These are phyloP conservation scores for Cryphonectria radicalis DNA, from an alignment of 2,329 filamentous ascomycete genomes.

Conservation along the genomic window DNA sequence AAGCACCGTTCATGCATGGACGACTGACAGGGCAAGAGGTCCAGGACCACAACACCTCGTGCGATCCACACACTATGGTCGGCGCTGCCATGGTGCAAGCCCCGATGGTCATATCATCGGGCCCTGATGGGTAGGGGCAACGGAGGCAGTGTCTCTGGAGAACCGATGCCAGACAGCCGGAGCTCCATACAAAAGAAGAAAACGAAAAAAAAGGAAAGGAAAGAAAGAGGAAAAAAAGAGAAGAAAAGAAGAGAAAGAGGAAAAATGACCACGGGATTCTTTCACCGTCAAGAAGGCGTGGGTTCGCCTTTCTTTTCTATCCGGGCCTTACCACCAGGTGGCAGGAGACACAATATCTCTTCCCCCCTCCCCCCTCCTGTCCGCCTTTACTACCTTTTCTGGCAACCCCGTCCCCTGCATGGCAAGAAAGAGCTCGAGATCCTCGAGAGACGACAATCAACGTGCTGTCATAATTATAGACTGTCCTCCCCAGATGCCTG, in stretches of 20 bases:
- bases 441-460: background rate
- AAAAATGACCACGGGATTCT: background rate
- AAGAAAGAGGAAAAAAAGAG: background rate
- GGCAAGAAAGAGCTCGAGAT: background rate
- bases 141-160: slow-evolving; percentile 18
- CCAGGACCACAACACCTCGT: background rate
- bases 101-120: slow-evolving; percentile 17
- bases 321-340: background rate
- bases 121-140: background rate
- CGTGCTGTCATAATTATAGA: slow-evolving; percentile 3
- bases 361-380: background rate
- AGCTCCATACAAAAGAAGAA: slow-evolving; percentile 11
- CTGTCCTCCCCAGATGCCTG: background rate
- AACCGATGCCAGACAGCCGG: slow-evolving; percentile 12
- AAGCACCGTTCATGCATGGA: slow-evolving; percentile 19
- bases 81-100: slow-evolving; percentile 14
- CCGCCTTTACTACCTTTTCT: background rate
- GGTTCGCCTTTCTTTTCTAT: slow-evolving; percentile 15
- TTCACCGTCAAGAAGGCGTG: slow-evolving; percentile 11
- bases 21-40: background rate
- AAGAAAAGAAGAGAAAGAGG: background rate
- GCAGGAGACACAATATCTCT: background rate
- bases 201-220: background rate
- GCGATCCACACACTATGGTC: slow-evolving; percentile 1
- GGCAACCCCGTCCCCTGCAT: slow-evolving; percentile 2